phyloP scores from a whole-genome alignment of 2,329 filamentous ascomycete genomes.

The Dothideomycetidae sp. region DNA sequence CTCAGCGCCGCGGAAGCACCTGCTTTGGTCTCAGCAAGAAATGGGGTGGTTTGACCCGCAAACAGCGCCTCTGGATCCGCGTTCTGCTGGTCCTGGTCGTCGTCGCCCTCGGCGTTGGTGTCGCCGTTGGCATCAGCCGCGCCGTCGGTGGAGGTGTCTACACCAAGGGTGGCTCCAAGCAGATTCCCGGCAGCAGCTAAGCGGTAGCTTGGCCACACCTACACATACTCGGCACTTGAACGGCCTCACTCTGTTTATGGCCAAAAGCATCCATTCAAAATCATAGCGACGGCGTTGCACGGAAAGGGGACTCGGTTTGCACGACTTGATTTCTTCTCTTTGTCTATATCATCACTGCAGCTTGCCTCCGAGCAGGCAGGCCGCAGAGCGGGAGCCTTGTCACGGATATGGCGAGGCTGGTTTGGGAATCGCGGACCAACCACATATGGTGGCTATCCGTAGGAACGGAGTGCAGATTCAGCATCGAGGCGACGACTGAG shows the following conservation, averaged over 20 bases:
- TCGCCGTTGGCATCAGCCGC: conserved; percentile 35
- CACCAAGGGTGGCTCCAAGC: conserved; percentile 24
- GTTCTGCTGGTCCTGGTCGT: conserved; percentile 32
- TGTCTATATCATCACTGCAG: not conserved
- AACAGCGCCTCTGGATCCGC: conserved; percentile 31
- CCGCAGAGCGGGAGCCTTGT: too few relatives aligned
- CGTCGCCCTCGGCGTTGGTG: conserved; percentile 32
- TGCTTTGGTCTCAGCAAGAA: conserved; percentile 20
- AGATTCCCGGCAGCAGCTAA: conserved; percentile 7
- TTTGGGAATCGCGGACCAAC: too few relatives aligned
- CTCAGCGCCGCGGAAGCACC: conserved; percentile 20
- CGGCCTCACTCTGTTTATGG: not conserved
- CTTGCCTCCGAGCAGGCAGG: too few relatives aligned
- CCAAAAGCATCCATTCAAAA: not conserved
- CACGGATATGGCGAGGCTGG: too few relatives aligned
- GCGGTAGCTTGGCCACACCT: not conserved
- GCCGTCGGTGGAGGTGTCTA: conserved; percentile 36
- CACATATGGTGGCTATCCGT: too few relatives aligned
- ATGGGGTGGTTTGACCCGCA: conserved; percentile 29
- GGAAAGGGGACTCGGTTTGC: not conserved
- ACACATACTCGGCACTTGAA: not conserved
- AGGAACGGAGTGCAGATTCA: too few relatives aligned
- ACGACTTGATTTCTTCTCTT: not conserved
- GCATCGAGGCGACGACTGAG: too few relatives aligned
- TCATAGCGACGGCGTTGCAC: not conserved